Percentiles rank a stretch among this genome's conserved stretches.
phyloP scores from a whole-genome alignment of 2,329 filamentous ascomycete genomes.

The Pestalotiopsis sp. region DNA sequence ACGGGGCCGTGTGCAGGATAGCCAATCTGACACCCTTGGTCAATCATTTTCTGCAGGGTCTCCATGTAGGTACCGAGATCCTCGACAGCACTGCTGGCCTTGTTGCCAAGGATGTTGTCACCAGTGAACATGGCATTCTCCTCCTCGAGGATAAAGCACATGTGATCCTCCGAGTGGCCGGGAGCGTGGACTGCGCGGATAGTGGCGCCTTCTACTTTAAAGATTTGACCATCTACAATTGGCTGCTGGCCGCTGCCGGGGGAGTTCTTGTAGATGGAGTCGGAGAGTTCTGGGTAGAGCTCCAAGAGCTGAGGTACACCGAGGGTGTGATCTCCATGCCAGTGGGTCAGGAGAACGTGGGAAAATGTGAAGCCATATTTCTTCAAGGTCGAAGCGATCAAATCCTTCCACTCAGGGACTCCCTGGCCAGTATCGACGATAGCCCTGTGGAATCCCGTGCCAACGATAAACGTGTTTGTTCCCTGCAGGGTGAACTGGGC shows the following conservation, averaged over 20 bases:
- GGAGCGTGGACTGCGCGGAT: constrained; percentile 39
- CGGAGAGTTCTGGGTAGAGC: constrained; percentile 56
- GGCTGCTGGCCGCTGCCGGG: constrained; percentile 50
- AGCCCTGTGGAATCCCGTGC: constrained; percentile 60
- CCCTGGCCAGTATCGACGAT: constrained; percentile 76
- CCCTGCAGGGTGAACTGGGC: constrained; percentile 54
- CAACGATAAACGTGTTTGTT: constrained; percentile 78
- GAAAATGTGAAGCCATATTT: constrained; percentile 32
- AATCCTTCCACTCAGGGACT: constrained; percentile 54
- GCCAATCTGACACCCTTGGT: constrained; percentile 60
- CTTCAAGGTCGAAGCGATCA: constrained; percentile 33
- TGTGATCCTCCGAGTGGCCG: constrained; percentile 78
- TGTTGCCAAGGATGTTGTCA: constrained; percentile 80
- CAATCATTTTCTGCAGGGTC: constrained; percentile 66
- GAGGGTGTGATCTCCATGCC: constrained; percentile 82
- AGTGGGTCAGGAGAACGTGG: constrained; percentile 77
- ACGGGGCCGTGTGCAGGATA: constrained; percentile 87
- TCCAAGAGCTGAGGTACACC: constrained; percentile 69
- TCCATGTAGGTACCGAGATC: constrained; percentile 67
- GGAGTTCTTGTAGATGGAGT: constrained; percentile 63
- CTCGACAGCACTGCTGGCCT: constrained; percentile 80
- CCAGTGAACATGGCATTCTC: constrained; percentile 81
- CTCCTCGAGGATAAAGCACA: constrained; percentile 74
- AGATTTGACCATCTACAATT: constrained; percentile 53
- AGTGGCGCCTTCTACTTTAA: constrained; percentile 43